A percentile compares a stretch with the other conserved stretches of the same genome.
Evolutionary conservation across 2,329 filamentous ascomycete species (phyloP).

Genomic region (Fusarium humuli): DNA sequence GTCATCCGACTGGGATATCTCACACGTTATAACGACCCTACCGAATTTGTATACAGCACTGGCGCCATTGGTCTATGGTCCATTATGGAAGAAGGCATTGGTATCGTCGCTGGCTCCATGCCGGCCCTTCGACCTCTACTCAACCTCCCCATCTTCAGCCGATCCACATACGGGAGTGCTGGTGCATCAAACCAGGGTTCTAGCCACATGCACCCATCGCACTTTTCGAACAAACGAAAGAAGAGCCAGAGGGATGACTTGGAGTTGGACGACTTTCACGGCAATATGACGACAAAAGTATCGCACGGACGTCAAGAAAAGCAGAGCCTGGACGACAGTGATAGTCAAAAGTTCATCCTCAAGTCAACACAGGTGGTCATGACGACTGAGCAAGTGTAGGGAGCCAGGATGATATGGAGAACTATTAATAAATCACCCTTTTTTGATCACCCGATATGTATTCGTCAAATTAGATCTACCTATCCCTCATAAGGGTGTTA

Average conservation of each 20-base stretch:
- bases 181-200: slow-evolving; percentile 12
- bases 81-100: slow-evolving; percentile 39
- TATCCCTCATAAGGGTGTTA: neutral
- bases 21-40: slow-evolving; percentile 36
- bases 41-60: slow-evolving; percentile 41
- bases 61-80: slow-evolving; percentile 43
- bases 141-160: slow-evolving; percentile 28
- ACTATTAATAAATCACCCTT: neutral
- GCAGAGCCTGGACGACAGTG: slow-evolving; percentile 36
- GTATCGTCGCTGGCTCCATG: slow-evolving; percentile 43
- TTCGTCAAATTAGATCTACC: neutral
- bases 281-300: neutral
- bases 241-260: neutral
- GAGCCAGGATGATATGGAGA: too few species aligned
- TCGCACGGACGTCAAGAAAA: slow-evolving; percentile 7
- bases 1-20: slow-evolving; percentile 40
- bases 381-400: neutral
- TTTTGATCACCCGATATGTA: too few species aligned
- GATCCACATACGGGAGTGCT: slow-evolving; percentile 23
- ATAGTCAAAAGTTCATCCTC: slow-evolving; percentile 42
- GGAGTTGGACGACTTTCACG: slow-evolving; percentile 12
- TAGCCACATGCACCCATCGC: neutral
- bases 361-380: slow-evolving; percentile 38
- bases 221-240: neutral
- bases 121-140: slow-evolving; percentile 38